These are phyloP conservation scores for Exobasidium cylindrosporum DNA, from an alignment of 1,284 basidiomycete genomes.

Conservation along the genomic window DNA sequence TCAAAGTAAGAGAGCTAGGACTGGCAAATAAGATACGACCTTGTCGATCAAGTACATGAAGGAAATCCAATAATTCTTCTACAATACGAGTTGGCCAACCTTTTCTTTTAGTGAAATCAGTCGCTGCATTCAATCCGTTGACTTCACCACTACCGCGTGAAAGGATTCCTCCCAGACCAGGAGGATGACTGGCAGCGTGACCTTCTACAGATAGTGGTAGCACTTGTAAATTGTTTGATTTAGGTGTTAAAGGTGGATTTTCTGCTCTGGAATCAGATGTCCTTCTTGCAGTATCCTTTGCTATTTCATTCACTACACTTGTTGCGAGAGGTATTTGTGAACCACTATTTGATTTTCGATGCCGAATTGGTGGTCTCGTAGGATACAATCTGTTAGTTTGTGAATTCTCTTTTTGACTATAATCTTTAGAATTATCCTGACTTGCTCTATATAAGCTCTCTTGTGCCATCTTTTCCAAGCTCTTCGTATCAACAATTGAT, in stretches of 20 bases:
- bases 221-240: constrained; percentile 14
- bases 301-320: not conserved
- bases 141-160: not conserved
- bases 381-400: no score
- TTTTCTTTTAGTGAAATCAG: constrained; percentile 48
- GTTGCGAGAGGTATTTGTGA: not conserved
- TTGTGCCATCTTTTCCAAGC: not conserved
- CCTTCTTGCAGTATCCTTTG: not conserved
- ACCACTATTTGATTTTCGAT: constrained; percentile 2
- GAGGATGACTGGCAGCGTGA: constrained; percentile 38
- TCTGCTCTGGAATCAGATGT: not conserved
- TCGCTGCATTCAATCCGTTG: constrained; percentile 31
- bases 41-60: constrained; percentile 41
- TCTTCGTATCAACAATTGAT: not conserved
- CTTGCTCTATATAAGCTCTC: not conserved
- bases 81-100: constrained; percentile 45
- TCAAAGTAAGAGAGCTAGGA: constrained; percentile 33
- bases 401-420: not conserved
- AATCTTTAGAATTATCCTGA: not conserved
- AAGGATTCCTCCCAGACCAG: constrained; percentile 27
- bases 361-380: not conserved
- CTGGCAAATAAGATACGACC: constrained; percentile 39
- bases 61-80: constrained; percentile 47
- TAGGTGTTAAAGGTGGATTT: not conserved
- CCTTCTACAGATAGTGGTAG: no score